A percentile compares a stretch with the other conserved stretches of the same genome.
Conservation (phyloP, 768 basidiomycete genomes). For the Cyclocybe aegerita region DNA sequence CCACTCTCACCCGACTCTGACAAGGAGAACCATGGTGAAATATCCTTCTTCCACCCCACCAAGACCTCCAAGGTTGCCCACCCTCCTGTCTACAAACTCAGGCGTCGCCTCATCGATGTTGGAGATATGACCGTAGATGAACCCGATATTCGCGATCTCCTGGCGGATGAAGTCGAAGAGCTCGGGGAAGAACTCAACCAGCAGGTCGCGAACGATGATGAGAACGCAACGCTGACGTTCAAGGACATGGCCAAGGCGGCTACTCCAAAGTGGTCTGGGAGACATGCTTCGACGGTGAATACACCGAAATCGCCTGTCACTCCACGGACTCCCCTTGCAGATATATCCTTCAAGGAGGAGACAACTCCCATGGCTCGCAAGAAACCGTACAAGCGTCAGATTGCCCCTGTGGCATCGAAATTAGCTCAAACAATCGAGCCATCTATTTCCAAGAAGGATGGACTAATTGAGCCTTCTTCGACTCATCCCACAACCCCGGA, state of each 20-base stretch:
- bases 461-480: slow-evolving; percentile 13
- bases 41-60: slow-evolving; percentile 34
- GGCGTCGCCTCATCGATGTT: slow-evolving; percentile 46
- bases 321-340: slow-evolving; percentile 37
- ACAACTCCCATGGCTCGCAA: slow-evolving; percentile 33
- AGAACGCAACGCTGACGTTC: slow-evolving; percentile 37
- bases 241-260: slow-evolving; percentile 34
- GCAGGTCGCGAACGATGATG: slow-evolving; percentile 28
- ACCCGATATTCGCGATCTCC: slow-evolving; percentile 26
- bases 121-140: slow-evolving; percentile 48
- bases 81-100: slow-evolving; percentile 27
- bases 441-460: slow-evolving; percentile 7
- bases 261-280: slow-evolving; percentile 28
- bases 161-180: slow-evolving; percentile 32
- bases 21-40: slow-evolving; percentile 45
- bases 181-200: slow-evolving; percentile 23
- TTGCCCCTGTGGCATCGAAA: slow-evolving; percentile 16
- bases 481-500: background rate
- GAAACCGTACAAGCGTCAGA: slow-evolving; percentile 26
- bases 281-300: slow-evolving; percentile 14
- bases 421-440: slow-evolving; percentile 16
- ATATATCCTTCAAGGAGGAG: slow-evolving; percentile 32
- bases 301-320: slow-evolving; percentile 19
- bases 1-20: slow-evolving; percentile 35
- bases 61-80: slow-evolving; percentile 23